Base-by-base conservation (phyloP, 495 filamentous ascomycete species). In the Filosporella fistucella region DNA sequence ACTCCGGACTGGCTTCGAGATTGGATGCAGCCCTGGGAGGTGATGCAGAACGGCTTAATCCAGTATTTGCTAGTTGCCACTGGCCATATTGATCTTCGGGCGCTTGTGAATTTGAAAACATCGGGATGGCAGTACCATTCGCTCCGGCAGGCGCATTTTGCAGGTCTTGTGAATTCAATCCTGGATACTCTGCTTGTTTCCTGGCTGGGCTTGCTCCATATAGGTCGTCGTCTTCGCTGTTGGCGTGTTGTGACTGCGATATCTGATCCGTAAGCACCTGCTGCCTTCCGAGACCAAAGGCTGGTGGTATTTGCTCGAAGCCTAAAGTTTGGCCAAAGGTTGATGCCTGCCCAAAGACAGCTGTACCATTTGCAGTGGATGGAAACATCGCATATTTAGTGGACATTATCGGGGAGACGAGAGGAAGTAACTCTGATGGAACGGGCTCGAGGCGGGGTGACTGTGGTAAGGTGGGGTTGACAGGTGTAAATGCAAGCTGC, bases 371-470 rank as follows among this genome's bases (percentile, higher is more conserved):
- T 17, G 12, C 32, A 4, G 4, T 35, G 4, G 13, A 32, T n/a
- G n/a, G n/a, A n/a, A 45, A 47, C 8, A 37, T 3, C 22, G 20
- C 25, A 46, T 26, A 37, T 23, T 26, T 45, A 2, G 25, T 24
- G 9, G 69, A 64, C 1, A 68, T 45, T 4, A 76, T 54, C 3
- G 74, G 71, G 7, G 74, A 74, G 1, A 70, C 69, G 25, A 67
- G 59, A 29, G 72, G 68, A 29, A 75, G 65, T 3, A 60, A 63
- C 17, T 71, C 67, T 20, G 71, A 73, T 35, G 68, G 64, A 17
- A 75, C 49, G 14, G 71, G 72, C 21, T 65, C 60, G 13, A 76
- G 60, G 10, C 66, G 68, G 4, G 74, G 74, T 4, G 71, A 38
- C 64, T 60, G 29, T 57, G n/a, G n/a, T n/a, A n/a, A n/a, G n/a